Percentiles rank a stretch among this genome's conserved stretches.
phyloP scores from a whole-genome alignment of 805 yeast species.

The Ogataea parapolymorpha region DNA sequence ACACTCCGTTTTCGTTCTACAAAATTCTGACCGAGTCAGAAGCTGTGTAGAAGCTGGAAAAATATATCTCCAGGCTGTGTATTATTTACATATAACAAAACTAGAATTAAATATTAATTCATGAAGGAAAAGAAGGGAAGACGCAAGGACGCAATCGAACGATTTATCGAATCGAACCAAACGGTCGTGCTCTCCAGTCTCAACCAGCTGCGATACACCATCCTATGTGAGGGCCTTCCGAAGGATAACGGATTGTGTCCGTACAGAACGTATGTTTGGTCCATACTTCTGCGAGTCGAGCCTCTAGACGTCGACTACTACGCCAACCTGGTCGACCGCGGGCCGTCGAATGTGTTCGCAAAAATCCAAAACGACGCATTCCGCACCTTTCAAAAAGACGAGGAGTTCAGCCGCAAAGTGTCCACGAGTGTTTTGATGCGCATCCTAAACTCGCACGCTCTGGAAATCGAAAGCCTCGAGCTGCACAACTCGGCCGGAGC shows the following conservation, averaged over 20 bases:
- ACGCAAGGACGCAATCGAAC: conserved; percentile 53
- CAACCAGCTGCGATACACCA: conserved; percentile 50
- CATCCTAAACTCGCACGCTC: conserved; percentile 69
- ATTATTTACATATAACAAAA: conserved; percentile 3
- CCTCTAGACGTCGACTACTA: conserved; percentile 57
- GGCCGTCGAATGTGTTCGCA: conserved; percentile 56
- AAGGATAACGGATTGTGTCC: conserved; percentile 47
- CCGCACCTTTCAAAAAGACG: conserved; percentile 77
- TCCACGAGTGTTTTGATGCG: conserved; percentile 67
- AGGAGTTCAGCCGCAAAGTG: conserved; percentile 58
- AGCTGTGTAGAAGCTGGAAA: background rate
- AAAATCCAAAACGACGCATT: conserved; percentile 86
- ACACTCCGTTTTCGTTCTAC: conserved; percentile 58
- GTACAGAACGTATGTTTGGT: conserved; percentile 77
- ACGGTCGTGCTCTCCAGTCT: conserved; percentile 46
- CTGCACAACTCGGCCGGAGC: conserved; percentile 1
- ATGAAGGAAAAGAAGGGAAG: conserved; percentile 33
- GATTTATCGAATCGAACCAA: conserved; percentile 42
- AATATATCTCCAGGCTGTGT: conserved; percentile 4
- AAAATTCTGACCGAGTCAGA: conserved; percentile 21
- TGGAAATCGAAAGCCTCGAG: conserved; percentile 31
- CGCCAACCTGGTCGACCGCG: conserved; percentile 47
- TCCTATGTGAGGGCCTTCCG: conserved; percentile 45
- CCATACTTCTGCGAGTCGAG: conserved; percentile 63
- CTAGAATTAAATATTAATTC: background rate